Evolutionary conservation across 2,329 filamentous ascomycete genomes (phyloP).

Genomic region (Aureobasidium musti): DNA sequence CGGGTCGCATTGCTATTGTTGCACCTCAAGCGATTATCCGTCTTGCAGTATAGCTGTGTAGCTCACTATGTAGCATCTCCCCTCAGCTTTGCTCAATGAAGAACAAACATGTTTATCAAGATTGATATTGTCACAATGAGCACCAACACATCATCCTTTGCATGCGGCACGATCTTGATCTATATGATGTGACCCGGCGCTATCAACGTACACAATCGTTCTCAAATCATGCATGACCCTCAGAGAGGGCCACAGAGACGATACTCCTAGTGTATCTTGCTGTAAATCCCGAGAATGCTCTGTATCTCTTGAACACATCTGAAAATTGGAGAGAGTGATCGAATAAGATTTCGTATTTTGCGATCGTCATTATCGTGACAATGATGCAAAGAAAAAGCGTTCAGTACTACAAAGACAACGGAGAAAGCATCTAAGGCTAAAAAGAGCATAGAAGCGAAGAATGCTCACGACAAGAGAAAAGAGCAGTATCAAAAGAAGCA

Average conservation of each 20-base stretch:
- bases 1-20: background rate
- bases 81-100: background rate
- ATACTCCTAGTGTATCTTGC: no score
- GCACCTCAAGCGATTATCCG: background rate
- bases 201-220: no score
- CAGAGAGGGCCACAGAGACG: no score
- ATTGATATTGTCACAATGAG: no score
- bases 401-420: constrained; percentile 8
- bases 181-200: no score
- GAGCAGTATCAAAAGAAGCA: background rate
- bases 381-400: background rate
- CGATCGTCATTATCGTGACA: constrained; percentile 3
- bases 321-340: background rate
- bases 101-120: background rate
- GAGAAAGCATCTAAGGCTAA: constrained; percentile 1
- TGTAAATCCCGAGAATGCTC: background rate
- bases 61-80: no score
- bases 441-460: background rate
- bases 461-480: background rate
- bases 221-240: no score
- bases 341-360: background rate
- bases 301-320: background rate
- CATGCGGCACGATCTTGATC: no score
- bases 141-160: no score
- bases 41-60: background rate